Percentiles rank a stretch among this genome's conserved stretches.
phyloP scores from a whole-genome alignment of 768 basidiomycete species.

The Macrolepiota dolichaula region DNA sequence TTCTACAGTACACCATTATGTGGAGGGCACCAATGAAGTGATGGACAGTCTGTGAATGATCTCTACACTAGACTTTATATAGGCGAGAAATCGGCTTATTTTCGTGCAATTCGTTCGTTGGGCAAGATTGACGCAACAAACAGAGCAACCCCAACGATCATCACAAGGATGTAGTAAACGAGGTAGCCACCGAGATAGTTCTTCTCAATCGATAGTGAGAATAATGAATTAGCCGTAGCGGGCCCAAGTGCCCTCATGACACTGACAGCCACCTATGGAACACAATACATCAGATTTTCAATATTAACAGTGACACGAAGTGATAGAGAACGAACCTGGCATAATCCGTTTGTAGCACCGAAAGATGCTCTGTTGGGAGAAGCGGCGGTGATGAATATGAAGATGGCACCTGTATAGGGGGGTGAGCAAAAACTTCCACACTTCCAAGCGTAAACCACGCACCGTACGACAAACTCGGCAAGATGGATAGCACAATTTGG shows the following conservation, averaged over 20 bases:
- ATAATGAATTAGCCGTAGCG: constrained; percentile 57
- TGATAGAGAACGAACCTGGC: constrained; percentile 32
- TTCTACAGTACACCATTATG: background rate
- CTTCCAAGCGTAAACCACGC: constrained; percentile 18
- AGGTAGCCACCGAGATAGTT: constrained; percentile 52
- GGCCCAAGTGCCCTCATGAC: constrained; percentile 51
- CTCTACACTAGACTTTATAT: too few relatives aligned
- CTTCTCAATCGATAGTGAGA: constrained; percentile 59
- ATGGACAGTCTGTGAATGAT: background rate
- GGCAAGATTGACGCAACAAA: constrained; percentile 20
- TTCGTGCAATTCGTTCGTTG: constrained; percentile 1
- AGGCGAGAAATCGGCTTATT: too few relatives aligned
- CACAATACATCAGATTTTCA: background rate
- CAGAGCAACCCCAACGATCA: constrained; percentile 25
- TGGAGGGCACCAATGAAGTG: background rate
- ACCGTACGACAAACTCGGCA: constrained; percentile 58
- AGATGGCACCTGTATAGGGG: constrained; percentile 50
- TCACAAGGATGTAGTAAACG: constrained; percentile 46
- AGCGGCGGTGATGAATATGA: constrained; percentile 66
- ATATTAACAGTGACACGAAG: background rate
- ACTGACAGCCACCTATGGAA: constrained; percentile 22
- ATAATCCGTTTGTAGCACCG: constrained; percentile 70
- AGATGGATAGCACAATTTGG: constrained; percentile 45
- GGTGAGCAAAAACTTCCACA: background rate
- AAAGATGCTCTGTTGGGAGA: constrained; percentile 65